phyloP scores from a whole-genome alignment of 192 early-diverging fungal genomes.

The Linnemannia elongata region DNA sequence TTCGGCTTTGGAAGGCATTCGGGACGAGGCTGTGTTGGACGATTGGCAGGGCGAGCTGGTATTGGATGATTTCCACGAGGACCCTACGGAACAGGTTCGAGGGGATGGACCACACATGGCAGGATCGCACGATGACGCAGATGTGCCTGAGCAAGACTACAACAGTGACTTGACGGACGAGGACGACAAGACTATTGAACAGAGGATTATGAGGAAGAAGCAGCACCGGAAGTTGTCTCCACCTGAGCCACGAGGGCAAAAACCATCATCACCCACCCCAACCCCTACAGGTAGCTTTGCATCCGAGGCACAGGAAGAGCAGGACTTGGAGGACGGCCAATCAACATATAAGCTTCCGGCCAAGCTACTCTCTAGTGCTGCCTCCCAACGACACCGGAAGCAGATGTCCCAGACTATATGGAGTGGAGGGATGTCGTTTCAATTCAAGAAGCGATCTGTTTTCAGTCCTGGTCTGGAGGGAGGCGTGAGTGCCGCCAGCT shows the following conservation, averaged over 20 bases:
- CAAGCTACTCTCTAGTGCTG: background rate
- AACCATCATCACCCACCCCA: background rate
- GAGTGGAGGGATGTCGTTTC: background rate
- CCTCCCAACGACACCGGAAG: background rate
- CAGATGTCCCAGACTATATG: background rate
- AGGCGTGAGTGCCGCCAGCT: background rate
- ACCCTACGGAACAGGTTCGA: background rate
- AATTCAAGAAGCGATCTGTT: background rate
- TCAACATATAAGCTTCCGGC: constrained; percentile 16
- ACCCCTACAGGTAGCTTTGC: background rate
- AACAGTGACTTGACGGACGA: constrained; percentile 5
- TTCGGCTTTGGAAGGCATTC: background rate
- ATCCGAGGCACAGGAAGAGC: background rate
- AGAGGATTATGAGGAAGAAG: background rate
- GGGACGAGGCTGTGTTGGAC: background rate
- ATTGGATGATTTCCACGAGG: background rate
- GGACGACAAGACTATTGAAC: constrained; percentile 1
- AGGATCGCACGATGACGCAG: background rate
- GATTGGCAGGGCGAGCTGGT: constrained; percentile 1
- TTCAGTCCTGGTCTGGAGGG: background rate
- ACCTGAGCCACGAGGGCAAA: background rate
- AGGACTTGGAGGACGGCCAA: background rate
- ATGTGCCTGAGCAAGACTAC: background rate
- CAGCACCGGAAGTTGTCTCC: background rate
- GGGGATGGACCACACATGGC: background rate